These are phyloP conservation scores for Physcomitrium patens DNA, from an alignment of 225 moss, liverwort and hornwort species.

Conservation along the genomic window DNA sequence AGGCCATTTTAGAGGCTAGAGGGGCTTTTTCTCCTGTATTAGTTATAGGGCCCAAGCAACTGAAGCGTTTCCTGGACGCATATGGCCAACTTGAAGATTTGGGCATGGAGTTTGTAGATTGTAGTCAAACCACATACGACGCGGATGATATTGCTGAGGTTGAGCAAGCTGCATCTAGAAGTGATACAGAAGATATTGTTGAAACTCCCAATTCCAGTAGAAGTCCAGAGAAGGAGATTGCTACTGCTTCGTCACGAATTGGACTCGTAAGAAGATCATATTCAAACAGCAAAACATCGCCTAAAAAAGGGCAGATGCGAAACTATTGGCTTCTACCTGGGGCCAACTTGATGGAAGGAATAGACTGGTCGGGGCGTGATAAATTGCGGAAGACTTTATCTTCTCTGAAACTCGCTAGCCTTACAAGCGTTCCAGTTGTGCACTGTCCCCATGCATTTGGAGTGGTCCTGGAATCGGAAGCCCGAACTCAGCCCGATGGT, in stretches of 20 bases:
- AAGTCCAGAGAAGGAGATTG: constrained; percentile 35
- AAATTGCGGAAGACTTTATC: constrained; percentile 62
- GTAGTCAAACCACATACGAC: constrained; percentile 87
- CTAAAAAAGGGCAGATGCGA: constrained; percentile 65
- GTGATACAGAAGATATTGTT: constrained; percentile 18
- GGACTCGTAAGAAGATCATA: constrained; percentile 48
- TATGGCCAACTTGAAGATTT: constrained; percentile 87
- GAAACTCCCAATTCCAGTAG: constrained; percentile 27
- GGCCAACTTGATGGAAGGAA: constrained; percentile 72
- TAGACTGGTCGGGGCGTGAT: constrained; percentile 78
- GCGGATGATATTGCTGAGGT: constrained; percentile 72
- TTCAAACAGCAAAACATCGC: constrained; percentile 25
- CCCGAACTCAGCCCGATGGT: constrained; percentile 37
- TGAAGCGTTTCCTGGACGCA: constrained; percentile 93
- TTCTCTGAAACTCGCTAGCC: constrained; percentile 62
- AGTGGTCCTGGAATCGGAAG: constrained; percentile 69
- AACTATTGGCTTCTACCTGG: constrained; percentile 91
- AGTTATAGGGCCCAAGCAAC: constrained; percentile 91
- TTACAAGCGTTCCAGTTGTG: constrained; percentile 88
- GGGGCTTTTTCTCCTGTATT: constrained; percentile 62
- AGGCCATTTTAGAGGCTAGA: constrained; percentile 58
- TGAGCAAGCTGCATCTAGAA: constrained; percentile 34
- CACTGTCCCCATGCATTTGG: constrained; percentile 97
- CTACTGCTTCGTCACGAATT: constrained; percentile 36
- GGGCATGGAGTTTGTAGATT: constrained; percentile 93